These are phyloP conservation scores for Plantago elongata DNA, from an alignment of 257 asterid species.

Conservation along the genomic window DNA sequence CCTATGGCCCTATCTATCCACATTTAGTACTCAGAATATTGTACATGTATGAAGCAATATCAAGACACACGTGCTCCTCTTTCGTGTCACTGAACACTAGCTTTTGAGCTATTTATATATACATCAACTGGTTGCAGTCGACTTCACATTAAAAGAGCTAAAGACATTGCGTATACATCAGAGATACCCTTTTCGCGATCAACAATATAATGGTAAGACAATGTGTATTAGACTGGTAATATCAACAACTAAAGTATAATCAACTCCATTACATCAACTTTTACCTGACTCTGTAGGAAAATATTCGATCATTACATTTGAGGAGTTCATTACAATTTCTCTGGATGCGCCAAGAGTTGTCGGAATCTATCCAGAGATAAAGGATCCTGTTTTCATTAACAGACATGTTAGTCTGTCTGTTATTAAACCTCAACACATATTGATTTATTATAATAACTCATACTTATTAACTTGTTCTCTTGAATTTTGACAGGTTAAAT, in stretches of 20 bases:
- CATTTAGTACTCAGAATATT: not conserved
- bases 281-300: constrained; percentile 44
- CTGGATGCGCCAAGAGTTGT: constrained; percentile 79
- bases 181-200: constrained; percentile 76
- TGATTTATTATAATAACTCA: not conserved
- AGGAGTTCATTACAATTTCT: constrained; percentile 76
- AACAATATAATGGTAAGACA: constrained; percentile 66
- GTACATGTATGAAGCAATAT: no score
- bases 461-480: constrained; percentile 7
- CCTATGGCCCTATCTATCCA: constrained; percentile 5
- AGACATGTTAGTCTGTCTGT: constrained; percentile 51
- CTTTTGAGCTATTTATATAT: not conserved
- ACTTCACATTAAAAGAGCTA: constrained; percentile 74
- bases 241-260: no score
- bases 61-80: not conserved
- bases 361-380: constrained; percentile 97
- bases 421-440: not conserved
- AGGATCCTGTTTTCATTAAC: constrained; percentile 80
- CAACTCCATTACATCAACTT: no score
- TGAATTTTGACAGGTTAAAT: constrained; percentile 54
- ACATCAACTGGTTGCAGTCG: constrained; percentile 44
- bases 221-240: no score
- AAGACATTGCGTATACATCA: constrained; percentile 68
- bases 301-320: constrained; percentile 73
- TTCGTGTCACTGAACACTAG: not conserved